Evolutionary conservation across 257 asterid species (phyloP).

Genomic region (Penstemon davidsonii): DNA sequence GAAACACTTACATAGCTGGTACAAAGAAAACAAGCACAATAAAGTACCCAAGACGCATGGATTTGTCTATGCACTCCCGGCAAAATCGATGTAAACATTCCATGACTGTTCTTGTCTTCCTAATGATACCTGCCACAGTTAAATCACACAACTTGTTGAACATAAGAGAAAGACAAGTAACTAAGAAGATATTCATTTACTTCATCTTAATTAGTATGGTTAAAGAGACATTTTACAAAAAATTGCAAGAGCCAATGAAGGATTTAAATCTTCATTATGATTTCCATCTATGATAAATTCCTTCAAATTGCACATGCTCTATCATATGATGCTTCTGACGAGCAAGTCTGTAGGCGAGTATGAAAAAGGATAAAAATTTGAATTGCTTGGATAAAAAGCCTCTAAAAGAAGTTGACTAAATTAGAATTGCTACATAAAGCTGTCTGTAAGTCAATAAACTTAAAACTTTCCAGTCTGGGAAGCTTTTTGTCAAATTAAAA

Average conservation of each 20-base stretch:
- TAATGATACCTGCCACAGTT: slow-evolving; percentile 68
- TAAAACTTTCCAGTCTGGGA: background rate
- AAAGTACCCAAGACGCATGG: slow-evolving; percentile 95
- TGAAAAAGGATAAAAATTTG: background rate
- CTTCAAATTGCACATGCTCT: background rate
- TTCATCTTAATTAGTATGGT: slow-evolving; percentile 17
- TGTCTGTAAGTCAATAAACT: background rate
- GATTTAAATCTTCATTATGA: slow-evolving; percentile 21
- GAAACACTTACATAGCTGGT: slow-evolving; percentile 16
- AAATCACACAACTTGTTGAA: slow-evolving; percentile 19
- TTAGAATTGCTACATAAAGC: background rate
- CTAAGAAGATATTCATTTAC: slow-evolving; percentile 13
- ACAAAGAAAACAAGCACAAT: slow-evolving; percentile 27
- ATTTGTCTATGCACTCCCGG: slow-evolving; percentile 98
- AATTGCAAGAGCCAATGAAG: slow-evolving; percentile 21
- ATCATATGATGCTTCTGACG: background rate
- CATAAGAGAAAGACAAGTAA: slow-evolving; percentile 3
- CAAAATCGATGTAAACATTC: slow-evolving; percentile 99
- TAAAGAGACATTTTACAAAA: slow-evolving; percentile 18
- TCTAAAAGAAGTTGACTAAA: background rate
- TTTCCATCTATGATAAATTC: slow-evolving; percentile 1
- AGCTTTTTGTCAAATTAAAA: background rate
- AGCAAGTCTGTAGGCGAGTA: background rate
- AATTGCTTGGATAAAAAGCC: background rate
- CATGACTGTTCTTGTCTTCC: slow-evolving; percentile 99